Evolutionary conservation across 2,329 filamentous ascomycete species (phyloP), one percentile per base, ranked within the genome.

Genomic region (Coleophoma crateriformis): DNA sequence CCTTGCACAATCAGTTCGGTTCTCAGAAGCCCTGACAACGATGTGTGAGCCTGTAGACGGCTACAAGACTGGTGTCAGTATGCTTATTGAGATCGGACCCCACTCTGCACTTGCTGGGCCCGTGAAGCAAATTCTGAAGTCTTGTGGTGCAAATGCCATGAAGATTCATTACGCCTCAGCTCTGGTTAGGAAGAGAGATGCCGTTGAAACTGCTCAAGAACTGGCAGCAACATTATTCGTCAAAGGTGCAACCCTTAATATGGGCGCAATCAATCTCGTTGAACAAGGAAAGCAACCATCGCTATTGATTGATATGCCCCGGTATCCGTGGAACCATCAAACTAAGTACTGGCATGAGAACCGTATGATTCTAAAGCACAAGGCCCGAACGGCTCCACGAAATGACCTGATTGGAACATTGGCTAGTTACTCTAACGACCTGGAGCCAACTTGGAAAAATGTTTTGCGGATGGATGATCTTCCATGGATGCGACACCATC

Each of bases 311-410:
- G 58, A 62, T 39, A 59, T 81, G 33, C 78, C 78, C 2, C 66
- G 69, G 1, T 81, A 81, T 51, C 69, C 74, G 2, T 81, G 78
- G 77, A 77, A 80, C 32, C 77, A 80, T 50, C 61, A 65, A 22
- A 75, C 70, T 22, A 64, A 60, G 1, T 78, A 79, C 58, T 81
- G 78, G 77, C 70, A 76, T 51, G 77, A 81, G 41, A 47, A 52
- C 7, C 54, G 58, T 10, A 42, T 57, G n/a, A 54, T 51, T 13
- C 49, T 52, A 35, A 57, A 57, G 3, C 70, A 74, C 50, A 68
- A 73, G 17, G 64, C 52, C 33, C 68, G 75, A 14, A 61, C 69
- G 32, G 67, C 68, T 43, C 69, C 71, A 2, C 69, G 76, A 19
- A 70, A 73, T 37, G 78, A 81, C 52, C 67, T 81, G 2, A 71